Percentiles rank a stretch among this genome's conserved stretches.
Evolutionary conservation across 2,329 filamentous ascomycete species (phyloP).

Genomic region (Conoideocrella luteorostrata): DNA sequence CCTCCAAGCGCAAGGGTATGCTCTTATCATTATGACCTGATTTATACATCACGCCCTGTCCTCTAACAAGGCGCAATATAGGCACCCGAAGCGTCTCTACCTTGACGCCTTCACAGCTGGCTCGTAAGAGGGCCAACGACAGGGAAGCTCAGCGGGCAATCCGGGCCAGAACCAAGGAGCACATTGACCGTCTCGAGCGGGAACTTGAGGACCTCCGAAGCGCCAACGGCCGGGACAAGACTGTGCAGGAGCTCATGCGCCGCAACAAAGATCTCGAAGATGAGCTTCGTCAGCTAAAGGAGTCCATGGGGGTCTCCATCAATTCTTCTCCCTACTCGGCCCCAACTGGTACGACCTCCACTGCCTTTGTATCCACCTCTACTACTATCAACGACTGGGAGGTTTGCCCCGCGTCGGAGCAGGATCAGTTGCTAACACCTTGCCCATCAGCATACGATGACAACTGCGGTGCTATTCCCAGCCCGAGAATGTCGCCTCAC

Average conservation of each 20-base stretch:
- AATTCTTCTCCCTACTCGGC: slow-evolving; percentile 34
- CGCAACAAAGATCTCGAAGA: slow-evolving; percentile 49
- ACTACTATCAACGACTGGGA: slow-evolving; percentile 9
- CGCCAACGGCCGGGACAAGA: slow-evolving; percentile 40
- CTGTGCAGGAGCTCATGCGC: slow-evolving; percentile 44
- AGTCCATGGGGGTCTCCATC: slow-evolving; percentile 37
- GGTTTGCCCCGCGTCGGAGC: slow-evolving; percentile 4
- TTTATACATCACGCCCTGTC: neutral
- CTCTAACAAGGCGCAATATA: slow-evolving; percentile 14
- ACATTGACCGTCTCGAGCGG: slow-evolving; percentile 72
- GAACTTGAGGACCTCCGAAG: slow-evolving; percentile 65
- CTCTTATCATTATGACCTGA: neutral
- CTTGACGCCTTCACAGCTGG: slow-evolving; percentile 80
- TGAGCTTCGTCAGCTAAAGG: slow-evolving; percentile 40
- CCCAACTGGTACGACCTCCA: slow-evolving; percentile 29
- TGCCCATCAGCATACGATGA: slow-evolving; percentile 32
- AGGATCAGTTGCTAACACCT: slow-evolving; percentile 14
- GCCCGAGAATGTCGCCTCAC: slow-evolving; percentile 39
- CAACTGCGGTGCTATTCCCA: slow-evolving; percentile 32
- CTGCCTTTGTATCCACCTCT: slow-evolving; percentile 8
- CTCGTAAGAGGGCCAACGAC: slow-evolving; percentile 86
- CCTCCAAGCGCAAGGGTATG: slow-evolving; percentile 39
- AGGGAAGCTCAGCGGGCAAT: slow-evolving; percentile 85
- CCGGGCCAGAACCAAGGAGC: slow-evolving; percentile 76
- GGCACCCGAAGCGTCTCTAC: slow-evolving; percentile 75